Evolutionary conservation across 495 filamentous ascomycete genomes (phyloP).

Genomic region (Penicillium coprophilum): DNA sequence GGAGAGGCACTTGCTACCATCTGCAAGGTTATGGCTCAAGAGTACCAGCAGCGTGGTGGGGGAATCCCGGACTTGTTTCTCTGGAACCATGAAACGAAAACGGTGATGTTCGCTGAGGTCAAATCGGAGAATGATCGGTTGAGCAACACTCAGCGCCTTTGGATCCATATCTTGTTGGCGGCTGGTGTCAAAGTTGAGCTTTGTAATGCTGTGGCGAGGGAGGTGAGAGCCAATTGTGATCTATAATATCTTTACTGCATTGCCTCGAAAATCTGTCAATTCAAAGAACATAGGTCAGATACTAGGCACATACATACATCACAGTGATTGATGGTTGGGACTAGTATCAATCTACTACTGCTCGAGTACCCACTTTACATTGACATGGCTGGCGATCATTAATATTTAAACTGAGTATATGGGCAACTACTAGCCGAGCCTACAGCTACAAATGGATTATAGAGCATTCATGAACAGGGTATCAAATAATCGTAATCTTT

Average conservation of each 20-base stretch:
- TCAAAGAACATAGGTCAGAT: neutral
- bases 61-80: slow-evolving; percentile 93
- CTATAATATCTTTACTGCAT: neutral
- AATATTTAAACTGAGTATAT: neutral
- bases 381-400: neutral
- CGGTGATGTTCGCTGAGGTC: slow-evolving; percentile 85
- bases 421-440: neutral
- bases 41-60: slow-evolving; percentile 81
- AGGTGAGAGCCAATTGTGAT: slow-evolving; percentile 46
- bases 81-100: slow-evolving; percentile 60
- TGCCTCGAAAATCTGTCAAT: neutral
- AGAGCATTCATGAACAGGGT: slow-evolving; percentile 19
- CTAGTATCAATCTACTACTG: neutral
- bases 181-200: slow-evolving; percentile 85
- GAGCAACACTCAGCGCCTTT: slow-evolving; percentile 93
- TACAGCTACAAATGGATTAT: slow-evolving; percentile 4
- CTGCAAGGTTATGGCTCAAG: slow-evolving; percentile 92
- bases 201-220: slow-evolving; percentile 81
- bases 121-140: slow-evolving; percentile 94
- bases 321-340: neutral
- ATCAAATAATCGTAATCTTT: slow-evolving; percentile 35
- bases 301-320: neutral
- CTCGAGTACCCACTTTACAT: neutral
- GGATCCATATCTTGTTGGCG: slow-evolving; percentile 88
- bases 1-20: slow-evolving; percentile 77